These are phyloP conservation scores for Neostapfia colusana DNA, from an alignment of 176 grass and related monocot genomes.

Conservation along the genomic window DNA sequence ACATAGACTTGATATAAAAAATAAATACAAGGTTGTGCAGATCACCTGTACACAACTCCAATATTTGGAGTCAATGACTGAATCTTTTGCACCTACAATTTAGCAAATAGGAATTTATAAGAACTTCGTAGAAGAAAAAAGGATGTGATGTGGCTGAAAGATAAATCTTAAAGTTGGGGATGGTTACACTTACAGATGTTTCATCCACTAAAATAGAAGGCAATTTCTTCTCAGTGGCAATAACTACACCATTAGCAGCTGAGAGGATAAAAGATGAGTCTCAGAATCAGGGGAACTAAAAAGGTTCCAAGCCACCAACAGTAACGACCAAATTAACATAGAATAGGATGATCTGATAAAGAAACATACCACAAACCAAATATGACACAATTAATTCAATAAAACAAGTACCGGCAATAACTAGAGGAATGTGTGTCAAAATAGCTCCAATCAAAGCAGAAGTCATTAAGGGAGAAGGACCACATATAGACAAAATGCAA, in stretches of 20 bases:
- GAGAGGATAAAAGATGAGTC: constrained; percentile 13
- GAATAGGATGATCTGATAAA: constrained; percentile 21
- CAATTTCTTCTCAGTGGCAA: constrained; percentile 77
- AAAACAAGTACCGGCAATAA: not conserved
- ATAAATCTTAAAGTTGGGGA: not conserved
- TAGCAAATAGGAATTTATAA: constrained; percentile 24
- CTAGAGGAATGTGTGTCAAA: not conserved
- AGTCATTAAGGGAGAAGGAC: not conserved
- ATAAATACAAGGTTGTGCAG: constrained; percentile 21
- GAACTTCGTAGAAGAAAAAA: not conserved
- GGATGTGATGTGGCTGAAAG: not conserved
- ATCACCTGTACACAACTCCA: constrained; percentile 87
- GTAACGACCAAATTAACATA: not conserved
- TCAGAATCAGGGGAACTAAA: constrained; percentile 32
- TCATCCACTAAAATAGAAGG: constrained; percentile 87
- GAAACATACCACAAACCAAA: not conserved
- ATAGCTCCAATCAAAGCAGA: constrained; percentile 48
- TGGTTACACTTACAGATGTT: constrained; percentile 61
- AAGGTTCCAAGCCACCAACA: not conserved
- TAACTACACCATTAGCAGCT: constrained; percentile 90
- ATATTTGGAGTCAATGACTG: constrained; percentile 90
- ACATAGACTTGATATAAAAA: constrained; percentile 28
- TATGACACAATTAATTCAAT: not conserved
- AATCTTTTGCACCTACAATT: constrained; percentile 88
- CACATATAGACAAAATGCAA: not conserved